These are phyloP conservation scores for Puccinia polysora DNA, from an alignment of 1,284 basidiomycete species.

Conservation along the genomic window DNA sequence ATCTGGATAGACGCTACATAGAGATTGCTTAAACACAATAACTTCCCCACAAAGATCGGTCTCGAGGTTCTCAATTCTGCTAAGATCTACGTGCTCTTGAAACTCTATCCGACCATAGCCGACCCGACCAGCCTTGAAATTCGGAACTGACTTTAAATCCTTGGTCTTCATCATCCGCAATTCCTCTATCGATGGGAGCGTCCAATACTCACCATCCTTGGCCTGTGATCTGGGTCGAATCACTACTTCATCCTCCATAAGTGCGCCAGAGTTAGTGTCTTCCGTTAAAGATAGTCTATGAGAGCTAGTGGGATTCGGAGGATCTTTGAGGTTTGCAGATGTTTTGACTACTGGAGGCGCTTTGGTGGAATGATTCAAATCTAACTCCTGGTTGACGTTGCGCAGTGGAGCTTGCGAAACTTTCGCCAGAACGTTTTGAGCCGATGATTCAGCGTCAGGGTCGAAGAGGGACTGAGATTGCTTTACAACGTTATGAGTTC, in stretches of 20 bases:
- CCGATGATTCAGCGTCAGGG: constrained; percentile 38
- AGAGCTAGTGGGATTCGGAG: not conserved
- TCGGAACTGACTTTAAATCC: constrained; percentile 64
- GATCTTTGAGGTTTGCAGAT: not conserved
- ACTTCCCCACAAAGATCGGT: constrained; percentile 78
- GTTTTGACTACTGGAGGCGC: constrained; percentile 4
- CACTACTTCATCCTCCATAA: constrained; percentile 39
- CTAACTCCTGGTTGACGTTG: not conserved
- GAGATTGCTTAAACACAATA: constrained; percentile 83
- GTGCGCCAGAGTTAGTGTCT: not conserved
- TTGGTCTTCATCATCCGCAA: constrained; percentile 68
- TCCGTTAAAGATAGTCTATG: not conserved
- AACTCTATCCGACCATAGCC: constrained; percentile 89
- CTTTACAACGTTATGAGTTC: constrained; percentile 14
- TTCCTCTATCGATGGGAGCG: constrained; percentile 68
- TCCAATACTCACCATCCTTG: constrained; percentile 83
- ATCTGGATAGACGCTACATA: constrained; percentile 89
- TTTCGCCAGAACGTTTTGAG: constrained; percentile 31
- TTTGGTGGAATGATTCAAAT: not conserved
- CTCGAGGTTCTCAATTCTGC: constrained; percentile 68
- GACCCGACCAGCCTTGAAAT: constrained; percentile 79
- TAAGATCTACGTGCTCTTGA: constrained; percentile 86
- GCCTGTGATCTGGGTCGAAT: constrained; percentile 29
- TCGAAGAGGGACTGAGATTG: constrained; percentile 29
- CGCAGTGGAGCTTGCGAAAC: constrained; percentile 1